These are phyloP conservation scores for Plasmopara viticola DNA, from an alignment of 352 stramenopile genomes.

Conservation along the genomic window DNA sequence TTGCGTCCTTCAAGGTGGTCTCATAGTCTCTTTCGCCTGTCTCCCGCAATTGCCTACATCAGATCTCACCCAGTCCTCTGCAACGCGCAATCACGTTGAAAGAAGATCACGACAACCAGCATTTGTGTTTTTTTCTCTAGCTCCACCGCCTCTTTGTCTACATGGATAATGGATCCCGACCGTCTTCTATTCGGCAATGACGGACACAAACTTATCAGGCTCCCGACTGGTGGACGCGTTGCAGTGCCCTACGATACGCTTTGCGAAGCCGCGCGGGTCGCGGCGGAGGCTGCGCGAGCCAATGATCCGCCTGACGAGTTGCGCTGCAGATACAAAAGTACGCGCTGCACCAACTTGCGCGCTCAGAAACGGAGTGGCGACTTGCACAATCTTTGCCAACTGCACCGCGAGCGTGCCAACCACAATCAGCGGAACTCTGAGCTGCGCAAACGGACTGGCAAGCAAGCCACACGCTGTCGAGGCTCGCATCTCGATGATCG, in stretches of 20 bases:
- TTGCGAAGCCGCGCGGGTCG: slow-evolving; percentile 12
- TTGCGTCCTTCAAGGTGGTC: slow-evolving; percentile 8
- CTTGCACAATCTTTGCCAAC: slow-evolving; percentile 45
- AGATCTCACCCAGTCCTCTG: slow-evolving; percentile 12
- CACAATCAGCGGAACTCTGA: slow-evolving; percentile 67
- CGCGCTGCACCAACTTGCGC: slow-evolving; percentile 32
- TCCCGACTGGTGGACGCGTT: slow-evolving; percentile 23
- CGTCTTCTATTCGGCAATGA: slow-evolving; percentile 16
- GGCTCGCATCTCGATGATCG: slow-evolving; percentile 6
- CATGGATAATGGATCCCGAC: slow-evolving; percentile 18
- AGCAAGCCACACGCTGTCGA: slow-evolving; percentile 10
- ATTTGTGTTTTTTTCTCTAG: slow-evolving; percentile 19
- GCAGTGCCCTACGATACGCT: slow-evolving; percentile 24
- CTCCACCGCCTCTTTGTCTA: not conserved
- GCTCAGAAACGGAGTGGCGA: slow-evolving; percentile 42
- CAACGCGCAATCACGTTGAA: slow-evolving; percentile 7
- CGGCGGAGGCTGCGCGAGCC: slow-evolving; percentile 12
- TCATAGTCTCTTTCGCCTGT: slow-evolving; percentile 22
- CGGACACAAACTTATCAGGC: slow-evolving; percentile 26
- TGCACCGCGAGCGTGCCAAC: slow-evolving; percentile 51
- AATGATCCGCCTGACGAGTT: slow-evolving; percentile 23
- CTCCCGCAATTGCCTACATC: slow-evolving; percentile 24
- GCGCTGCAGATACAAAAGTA: slow-evolving; percentile 45
- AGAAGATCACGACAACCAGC: slow-evolving; percentile 9
- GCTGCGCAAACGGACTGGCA: slow-evolving; percentile 33